Evolutionary conservation across 768 basidiomycete genomes (phyloP).

Genomic region (Punctularia strigosozonata): DNA sequence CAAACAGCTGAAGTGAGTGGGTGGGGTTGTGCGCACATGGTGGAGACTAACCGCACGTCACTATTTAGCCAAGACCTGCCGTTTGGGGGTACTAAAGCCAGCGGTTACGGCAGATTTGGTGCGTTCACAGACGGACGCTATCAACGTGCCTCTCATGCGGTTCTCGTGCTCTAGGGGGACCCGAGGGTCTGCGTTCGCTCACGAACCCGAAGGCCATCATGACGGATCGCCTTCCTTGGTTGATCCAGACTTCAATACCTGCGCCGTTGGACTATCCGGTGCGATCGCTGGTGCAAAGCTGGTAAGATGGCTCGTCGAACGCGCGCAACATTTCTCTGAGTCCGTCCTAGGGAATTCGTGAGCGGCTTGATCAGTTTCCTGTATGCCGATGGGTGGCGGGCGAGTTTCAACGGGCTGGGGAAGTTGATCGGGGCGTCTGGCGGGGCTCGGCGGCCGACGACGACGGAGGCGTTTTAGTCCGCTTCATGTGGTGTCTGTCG

Average conservation of each 20-base stretch:
- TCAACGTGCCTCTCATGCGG: conserved; percentile 5
- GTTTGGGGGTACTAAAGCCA: conserved; percentile 86
- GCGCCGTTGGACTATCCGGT: conserved; percentile 79
- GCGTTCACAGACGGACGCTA: conserved; percentile 11
- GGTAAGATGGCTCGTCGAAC: conserved; percentile 33
- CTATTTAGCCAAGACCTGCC: conserved; percentile 76
- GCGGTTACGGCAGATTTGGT: conserved; percentile 93
- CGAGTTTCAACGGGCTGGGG: conserved; percentile 26
- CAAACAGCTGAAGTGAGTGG: neutral
- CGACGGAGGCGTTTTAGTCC: too few relatives aligned
- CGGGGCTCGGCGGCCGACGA: too few relatives aligned
- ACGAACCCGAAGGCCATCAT: conserved; percentile 86
- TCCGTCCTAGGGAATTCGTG: conserved; percentile 33
- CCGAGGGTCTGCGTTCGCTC: conserved; percentile 82
- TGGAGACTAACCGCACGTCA: conserved; percentile 6
- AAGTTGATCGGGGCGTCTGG: conserved; percentile 27
- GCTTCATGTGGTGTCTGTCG: too few relatives aligned
- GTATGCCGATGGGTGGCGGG: conserved; percentile 37
- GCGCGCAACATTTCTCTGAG: conserved; percentile 3
- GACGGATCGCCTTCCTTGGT: conserved; percentile 73
- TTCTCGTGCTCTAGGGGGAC: conserved; percentile 47
- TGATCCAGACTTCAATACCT: conserved; percentile 80
- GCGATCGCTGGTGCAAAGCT: conserved; percentile 58
- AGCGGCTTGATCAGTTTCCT: conserved; percentile 35
- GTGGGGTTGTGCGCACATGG: too few relatives aligned